Evolutionary conservation across 2,329 filamentous ascomycete genomes (phyloP).

Genomic region (Mycosphaerella sp.): DNA sequence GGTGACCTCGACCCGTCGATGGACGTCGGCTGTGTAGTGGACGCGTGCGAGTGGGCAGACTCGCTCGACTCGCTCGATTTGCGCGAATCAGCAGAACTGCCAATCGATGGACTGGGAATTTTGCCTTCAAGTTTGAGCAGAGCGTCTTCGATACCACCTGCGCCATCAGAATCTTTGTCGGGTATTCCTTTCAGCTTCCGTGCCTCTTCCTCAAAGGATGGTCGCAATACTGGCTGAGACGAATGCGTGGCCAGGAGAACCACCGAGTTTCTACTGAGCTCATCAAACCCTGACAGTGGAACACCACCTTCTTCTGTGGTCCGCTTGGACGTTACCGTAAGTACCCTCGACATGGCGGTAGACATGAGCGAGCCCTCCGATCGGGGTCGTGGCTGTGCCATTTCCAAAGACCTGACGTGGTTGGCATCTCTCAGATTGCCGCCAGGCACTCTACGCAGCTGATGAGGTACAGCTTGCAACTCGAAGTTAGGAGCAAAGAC

Average conservation of each 20-base stretch:
- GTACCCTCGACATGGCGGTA: constrained; percentile 1
- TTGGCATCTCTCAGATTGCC: constrained; percentile 44
- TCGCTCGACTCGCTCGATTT: constrained; percentile 1
- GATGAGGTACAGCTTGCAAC: constrained; percentile 28
- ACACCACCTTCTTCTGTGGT: constrained; percentile 18
- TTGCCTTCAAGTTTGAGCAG: constrained; percentile 84
- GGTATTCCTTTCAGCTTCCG: constrained; percentile 81
- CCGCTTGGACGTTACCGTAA: constrained; percentile 1
- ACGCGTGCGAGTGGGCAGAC: background rate
- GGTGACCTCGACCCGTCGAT: constrained; percentile 2
- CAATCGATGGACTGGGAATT: constrained; percentile 17
- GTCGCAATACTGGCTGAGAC: constrained; percentile 50
- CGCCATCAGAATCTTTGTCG: constrained; percentile 56
- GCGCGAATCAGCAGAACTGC: constrained; percentile 7
- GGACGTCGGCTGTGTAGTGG: constrained; percentile 8
- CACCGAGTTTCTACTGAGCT: constrained; percentile 26
- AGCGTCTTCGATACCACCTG: constrained; percentile 82
- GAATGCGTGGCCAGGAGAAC: constrained; percentile 48
- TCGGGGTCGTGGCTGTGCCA: constrained; percentile 35
- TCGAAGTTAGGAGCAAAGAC: constrained; percentile 37
- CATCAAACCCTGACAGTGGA: constrained; percentile 6
- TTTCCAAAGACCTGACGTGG: constrained; percentile 43
- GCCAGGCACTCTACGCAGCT: constrained; percentile 44
- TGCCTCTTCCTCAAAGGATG: constrained; percentile 83
- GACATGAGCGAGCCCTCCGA: constrained; percentile 36